Conservation (phyloP, 2,329 filamentous ascomycete species). For the Allantophomopsis lycopodina region DNA sequence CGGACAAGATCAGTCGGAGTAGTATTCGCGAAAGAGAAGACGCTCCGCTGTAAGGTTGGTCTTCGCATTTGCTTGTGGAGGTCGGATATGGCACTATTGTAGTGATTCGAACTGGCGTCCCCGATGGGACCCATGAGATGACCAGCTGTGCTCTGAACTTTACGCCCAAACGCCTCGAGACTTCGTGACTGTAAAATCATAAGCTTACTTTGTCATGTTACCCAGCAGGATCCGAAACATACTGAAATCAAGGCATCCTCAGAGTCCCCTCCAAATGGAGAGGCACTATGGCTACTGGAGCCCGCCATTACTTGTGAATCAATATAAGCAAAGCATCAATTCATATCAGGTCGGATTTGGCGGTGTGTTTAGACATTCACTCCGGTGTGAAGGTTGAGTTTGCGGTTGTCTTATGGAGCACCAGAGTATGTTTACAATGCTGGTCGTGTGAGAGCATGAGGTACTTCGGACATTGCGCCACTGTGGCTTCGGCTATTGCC, state of each 20-base stretch:
- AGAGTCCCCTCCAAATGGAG: constrained; percentile 15
- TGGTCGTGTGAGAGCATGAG: no score
- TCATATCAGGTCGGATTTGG: no score
- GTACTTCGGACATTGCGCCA: no score
- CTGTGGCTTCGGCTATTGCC: no score
- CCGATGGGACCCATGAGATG: constrained; percentile 65
- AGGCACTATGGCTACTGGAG: constrained; percentile 18
- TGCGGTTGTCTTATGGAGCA: no score
- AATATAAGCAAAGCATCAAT: no score
- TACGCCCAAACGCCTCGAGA: constrained; percentile 84
- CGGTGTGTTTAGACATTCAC: no score
- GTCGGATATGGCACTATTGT: constrained; percentile 76
- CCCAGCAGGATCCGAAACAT: constrained; percentile 4
- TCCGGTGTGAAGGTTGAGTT: no score
- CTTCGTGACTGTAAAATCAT: constrained; percentile 53
- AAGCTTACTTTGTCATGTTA: not conserved
- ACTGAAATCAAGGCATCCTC: constrained; percentile 19
- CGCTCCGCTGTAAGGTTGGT: constrained; percentile 71
- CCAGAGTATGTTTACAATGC: no score
- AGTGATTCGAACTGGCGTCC: constrained; percentile 50
- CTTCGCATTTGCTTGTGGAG: constrained; percentile 80
- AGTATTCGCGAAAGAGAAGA: constrained; percentile 83
- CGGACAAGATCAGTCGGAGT: constrained; percentile 90
- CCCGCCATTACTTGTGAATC: constrained; percentile 13
- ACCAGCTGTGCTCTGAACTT: constrained; percentile 85